A percentile compares a stretch with the other conserved stretches of the same genome.
Evolutionary conservation across 2,329 filamentous ascomycete genomes (phyloP).

Genomic region (Ophiosphaerella korrae): DNA sequence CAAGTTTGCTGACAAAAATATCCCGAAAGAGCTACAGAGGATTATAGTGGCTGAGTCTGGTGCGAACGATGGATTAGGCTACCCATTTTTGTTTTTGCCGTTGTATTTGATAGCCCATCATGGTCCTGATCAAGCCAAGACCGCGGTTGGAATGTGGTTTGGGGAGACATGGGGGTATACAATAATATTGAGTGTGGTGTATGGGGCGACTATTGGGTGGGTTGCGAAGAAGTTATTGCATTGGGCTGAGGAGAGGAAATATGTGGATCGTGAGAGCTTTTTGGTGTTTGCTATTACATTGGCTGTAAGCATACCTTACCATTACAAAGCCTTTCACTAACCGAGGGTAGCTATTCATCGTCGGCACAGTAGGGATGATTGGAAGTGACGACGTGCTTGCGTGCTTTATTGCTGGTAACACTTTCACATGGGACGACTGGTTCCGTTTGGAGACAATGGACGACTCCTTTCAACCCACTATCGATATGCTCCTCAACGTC

Average conservation of each 20-base stretch:
- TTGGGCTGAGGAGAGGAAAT: slow-evolving; percentile 80
- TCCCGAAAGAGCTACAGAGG: slow-evolving; percentile 79
- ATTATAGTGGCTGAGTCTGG: slow-evolving; percentile 73
- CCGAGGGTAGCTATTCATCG: slow-evolving; percentile 70
- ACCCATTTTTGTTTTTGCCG: slow-evolving; percentile 85
- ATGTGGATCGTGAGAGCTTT: slow-evolving; percentile 86
- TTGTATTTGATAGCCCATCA: slow-evolving; percentile 82
- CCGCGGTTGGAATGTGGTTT: slow-evolving; percentile 81
- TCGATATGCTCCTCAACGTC: slow-evolving; percentile 93
- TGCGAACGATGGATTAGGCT: slow-evolving; percentile 86
- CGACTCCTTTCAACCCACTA: slow-evolving; percentile 90
- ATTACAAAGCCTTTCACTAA: not conserved
- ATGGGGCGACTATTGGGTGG: slow-evolving; percentile 80
- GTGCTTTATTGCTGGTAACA: slow-evolving; percentile 90
- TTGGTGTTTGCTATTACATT: slow-evolving; percentile 84
- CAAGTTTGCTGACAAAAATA: slow-evolving; percentile 89
- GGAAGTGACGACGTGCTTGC: slow-evolving; percentile 89
- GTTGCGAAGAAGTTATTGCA: slow-evolving; percentile 80
- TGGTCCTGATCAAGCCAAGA: slow-evolving; percentile 63
- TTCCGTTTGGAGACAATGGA: slow-evolving; percentile 87
- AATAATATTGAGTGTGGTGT: slow-evolving; percentile 77
- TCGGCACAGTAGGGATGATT: slow-evolving; percentile 84
- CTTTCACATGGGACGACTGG: slow-evolving; percentile 79
- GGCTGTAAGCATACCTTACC: slow-evolving; percentile 58
- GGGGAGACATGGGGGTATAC: slow-evolving; percentile 84